Conservation (phyloP, 345 rosid genomes). For the Odontarrhena argentea region DNA sequence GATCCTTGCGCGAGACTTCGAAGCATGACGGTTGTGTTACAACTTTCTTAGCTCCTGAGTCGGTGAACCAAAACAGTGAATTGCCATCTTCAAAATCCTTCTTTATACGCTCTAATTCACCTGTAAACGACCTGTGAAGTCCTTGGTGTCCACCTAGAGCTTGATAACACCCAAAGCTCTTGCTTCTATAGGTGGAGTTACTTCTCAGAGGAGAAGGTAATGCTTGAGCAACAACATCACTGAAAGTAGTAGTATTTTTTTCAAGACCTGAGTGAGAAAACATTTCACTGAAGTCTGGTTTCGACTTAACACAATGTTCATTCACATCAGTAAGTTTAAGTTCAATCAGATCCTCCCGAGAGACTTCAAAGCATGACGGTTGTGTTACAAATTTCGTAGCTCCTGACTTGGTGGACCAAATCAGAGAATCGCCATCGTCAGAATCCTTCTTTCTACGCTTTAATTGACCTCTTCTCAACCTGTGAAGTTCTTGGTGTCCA, state of each 20-base stretch:
- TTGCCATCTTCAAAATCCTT: not conserved
- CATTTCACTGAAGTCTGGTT: not conserved
- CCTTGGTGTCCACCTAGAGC: slow-evolving; percentile 23
- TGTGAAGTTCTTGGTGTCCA: slow-evolving; percentile 22
- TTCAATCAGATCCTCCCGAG: not conserved
- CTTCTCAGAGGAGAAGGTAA: not conserved
- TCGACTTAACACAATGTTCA: slow-evolving; percentile 4
- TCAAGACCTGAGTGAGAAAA: slow-evolving; percentile 5
- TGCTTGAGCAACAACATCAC: not conserved
- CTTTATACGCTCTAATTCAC: not conserved
- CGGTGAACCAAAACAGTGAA: too few species aligned
- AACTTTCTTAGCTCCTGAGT: slow-evolving; percentile 12
- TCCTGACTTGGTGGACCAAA: not conserved
- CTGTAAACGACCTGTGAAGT: slow-evolving; percentile 11
- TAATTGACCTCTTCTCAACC: not conserved
- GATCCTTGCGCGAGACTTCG: slow-evolving; percentile 1
- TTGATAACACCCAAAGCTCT: slow-evolving; percentile 24
- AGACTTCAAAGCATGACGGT: not conserved
- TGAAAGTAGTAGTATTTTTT: not conserved
- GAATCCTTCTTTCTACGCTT: not conserved
- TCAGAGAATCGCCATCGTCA: too few species aligned
- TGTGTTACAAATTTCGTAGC: too few species aligned
- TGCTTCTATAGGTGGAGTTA: not conserved
- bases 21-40: not conserved
- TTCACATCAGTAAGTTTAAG: too few species aligned